Conservation (phyloP, 495 filamentous ascomycete species). For the Lasiosphaeria hispida region DNA sequence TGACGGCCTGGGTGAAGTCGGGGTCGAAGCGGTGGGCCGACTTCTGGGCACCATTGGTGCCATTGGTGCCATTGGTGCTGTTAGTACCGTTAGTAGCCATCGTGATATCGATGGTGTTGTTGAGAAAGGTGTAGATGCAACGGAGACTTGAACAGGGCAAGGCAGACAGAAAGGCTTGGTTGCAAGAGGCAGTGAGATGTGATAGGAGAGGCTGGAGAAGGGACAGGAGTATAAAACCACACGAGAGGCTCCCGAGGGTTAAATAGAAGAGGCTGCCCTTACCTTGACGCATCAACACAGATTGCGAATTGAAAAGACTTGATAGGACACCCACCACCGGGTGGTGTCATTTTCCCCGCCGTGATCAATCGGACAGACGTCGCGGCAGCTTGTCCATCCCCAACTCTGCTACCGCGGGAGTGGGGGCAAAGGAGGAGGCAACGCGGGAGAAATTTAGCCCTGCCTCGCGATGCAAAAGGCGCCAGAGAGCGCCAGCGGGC, state of each 20-base stretch:
- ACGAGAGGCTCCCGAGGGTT: conserved; percentile 5
- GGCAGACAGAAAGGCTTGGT: background rate
- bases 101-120: conserved; percentile 2
- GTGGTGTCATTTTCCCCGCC: conserved; percentile 35
- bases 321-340: conserved; percentile 24
- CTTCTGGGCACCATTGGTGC: conserved; percentile 16
- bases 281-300: background rate
- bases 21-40: conserved; percentile 60
- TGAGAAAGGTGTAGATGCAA: background rate
- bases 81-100: conserved; percentile 32
- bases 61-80: conserved; percentile 13
- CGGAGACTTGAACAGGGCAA: background rate
- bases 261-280: conserved; percentile 15
- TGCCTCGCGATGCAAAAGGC: conserved; percentile 12
- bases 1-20: conserved; percentile 70
- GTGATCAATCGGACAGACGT: conserved; percentile 26
- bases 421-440: conserved; percentile 10
- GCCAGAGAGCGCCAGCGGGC: background rate
- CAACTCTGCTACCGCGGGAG: conserved; percentile 17
- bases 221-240: background rate
- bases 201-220: conserved; percentile 7
- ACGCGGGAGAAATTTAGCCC: conserved; percentile 40
- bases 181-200: conserved; percentile 4
- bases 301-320: conserved; percentile 19
- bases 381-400: conserved; percentile 31